Conservation (phyloP, 129 eudicot species). For the Kitagawia praeruptora region DNA sequence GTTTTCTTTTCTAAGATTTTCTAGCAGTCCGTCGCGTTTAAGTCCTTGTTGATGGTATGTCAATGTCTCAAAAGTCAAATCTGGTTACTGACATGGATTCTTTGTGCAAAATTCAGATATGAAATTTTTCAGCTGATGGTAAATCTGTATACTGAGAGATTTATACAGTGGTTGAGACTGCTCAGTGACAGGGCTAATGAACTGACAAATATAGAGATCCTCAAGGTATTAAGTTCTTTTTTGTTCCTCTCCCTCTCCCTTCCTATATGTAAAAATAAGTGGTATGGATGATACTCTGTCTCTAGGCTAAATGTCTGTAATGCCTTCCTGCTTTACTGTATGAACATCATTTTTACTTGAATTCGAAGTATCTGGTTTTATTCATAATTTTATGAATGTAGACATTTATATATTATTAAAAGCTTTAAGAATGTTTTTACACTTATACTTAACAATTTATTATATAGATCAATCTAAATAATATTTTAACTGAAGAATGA, state of each 20-base stretch:
- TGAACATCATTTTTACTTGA: too few relatives aligned
- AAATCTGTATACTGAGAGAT: slow-evolving; percentile 93
- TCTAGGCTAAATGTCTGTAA: too few relatives aligned
- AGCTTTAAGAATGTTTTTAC: not conserved
- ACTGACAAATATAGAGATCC: slow-evolving; percentile 75
- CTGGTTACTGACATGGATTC: slow-evolving; percentile 13
- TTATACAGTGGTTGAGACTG: slow-evolving; percentile 86
- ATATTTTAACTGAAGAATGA: too few relatives aligned
- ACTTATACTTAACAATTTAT: too few relatives aligned
- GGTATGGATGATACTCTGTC: too few relatives aligned
- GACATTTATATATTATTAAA: too few relatives aligned
- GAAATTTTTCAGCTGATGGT: slow-evolving; percentile 99
- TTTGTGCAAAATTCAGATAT: slow-evolving; percentile 42
- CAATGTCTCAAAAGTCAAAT: not conserved
- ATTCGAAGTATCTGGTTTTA: too few relatives aligned
- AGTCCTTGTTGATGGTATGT: not conserved
- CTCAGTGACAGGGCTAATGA: slow-evolving; percentile 90
- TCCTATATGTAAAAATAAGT: not conserved
- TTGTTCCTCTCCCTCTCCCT: not conserved
- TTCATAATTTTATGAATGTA: too few relatives aligned
- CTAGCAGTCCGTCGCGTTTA: not conserved
- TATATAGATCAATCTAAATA: too few relatives aligned
- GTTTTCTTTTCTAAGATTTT: not conserved
- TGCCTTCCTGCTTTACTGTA: not conserved
- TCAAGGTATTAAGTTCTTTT: slow-evolving; percentile 48